Evolutionary conservation across 257 asterid species (phyloP).

Genomic region (Echium plantagineum): DNA sequence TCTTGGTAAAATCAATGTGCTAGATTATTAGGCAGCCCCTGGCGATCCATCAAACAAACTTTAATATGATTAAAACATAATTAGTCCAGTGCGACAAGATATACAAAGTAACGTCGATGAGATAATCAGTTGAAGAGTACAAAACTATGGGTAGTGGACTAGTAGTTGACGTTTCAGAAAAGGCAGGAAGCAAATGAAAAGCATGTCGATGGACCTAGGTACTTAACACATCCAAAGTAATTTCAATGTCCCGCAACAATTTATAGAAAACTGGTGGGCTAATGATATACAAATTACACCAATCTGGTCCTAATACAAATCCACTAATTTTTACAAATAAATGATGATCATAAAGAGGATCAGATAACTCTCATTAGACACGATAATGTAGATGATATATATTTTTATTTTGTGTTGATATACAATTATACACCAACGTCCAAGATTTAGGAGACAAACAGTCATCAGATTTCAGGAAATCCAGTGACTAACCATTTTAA

Average conservation of each 20-base stretch:
- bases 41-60: background rate
- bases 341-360: background rate
- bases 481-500: background rate
- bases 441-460: background rate
- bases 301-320: background rate
- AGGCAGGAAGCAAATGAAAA: background rate
- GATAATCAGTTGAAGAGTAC: background rate
- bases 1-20: slow-evolving; percentile 10
- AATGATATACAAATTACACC: background rate
- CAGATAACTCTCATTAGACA: background rate
- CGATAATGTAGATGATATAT: no score
- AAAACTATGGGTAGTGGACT: background rate
- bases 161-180: background rate
- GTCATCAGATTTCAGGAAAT: background rate
- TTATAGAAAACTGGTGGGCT: background rate
- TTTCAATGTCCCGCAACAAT: no score
- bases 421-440: background rate
- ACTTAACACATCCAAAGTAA: background rate
- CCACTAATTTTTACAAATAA: background rate
- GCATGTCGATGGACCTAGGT: background rate
- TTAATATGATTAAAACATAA: background rate
- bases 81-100: background rate
- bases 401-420: background rate
- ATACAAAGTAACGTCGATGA: background rate
- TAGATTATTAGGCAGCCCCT: background rate